A percentile compares a stretch with the other conserved stretches of the same genome.
phyloP scores from a whole-genome alignment of 2,329 filamentous ascomycete genomes.

The Ophiostoma populinum region DNA sequence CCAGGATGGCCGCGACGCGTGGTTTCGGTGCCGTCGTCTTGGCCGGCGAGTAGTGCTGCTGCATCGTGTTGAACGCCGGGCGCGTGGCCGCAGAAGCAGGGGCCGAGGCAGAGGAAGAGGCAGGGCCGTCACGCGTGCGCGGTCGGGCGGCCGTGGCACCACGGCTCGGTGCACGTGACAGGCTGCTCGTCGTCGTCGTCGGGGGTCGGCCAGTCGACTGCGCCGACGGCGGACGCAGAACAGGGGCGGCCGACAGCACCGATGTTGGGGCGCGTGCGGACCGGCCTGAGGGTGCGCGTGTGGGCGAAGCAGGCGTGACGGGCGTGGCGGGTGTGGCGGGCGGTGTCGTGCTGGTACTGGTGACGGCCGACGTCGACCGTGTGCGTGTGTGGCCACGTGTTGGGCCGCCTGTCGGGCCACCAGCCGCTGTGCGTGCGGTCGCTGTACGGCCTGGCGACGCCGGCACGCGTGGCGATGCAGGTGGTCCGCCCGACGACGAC shows the following conservation, averaged over 20 bases:
- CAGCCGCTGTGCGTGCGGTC: neutral
- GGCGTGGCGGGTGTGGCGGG: neutral
- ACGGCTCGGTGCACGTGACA: too few relatives aligned
- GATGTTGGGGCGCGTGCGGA: constrained; percentile 14
- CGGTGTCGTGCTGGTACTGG: neutral
- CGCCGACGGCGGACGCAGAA: constrained; percentile 21
- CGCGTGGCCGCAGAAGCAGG: constrained; percentile 14
- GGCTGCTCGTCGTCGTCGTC: neutral
- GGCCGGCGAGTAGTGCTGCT: constrained; percentile 51
- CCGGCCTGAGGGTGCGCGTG: neutral
- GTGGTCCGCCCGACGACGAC: constrained; percentile 9
- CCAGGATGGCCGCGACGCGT: constrained; percentile 37
- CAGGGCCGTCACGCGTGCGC: too few relatives aligned
- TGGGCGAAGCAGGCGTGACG: neutral
- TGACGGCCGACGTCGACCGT: constrained; percentile 10
- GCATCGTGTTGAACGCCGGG: constrained; percentile 42
- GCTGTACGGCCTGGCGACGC: neutral
- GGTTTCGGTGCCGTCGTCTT: constrained; percentile 45
- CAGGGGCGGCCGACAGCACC: constrained; percentile 20
- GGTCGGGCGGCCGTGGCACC: too few relatives aligned
- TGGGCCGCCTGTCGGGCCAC: neutral
- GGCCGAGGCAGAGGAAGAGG: constrained; percentile 6
- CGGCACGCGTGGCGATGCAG: neutral
- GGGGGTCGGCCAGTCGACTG: constrained; percentile 10
- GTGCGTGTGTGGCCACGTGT: constrained; percentile 7